Base-by-base conservation (phyloP, 768 basidiomycete species). In the Pulveroboletus sp. region DNA sequence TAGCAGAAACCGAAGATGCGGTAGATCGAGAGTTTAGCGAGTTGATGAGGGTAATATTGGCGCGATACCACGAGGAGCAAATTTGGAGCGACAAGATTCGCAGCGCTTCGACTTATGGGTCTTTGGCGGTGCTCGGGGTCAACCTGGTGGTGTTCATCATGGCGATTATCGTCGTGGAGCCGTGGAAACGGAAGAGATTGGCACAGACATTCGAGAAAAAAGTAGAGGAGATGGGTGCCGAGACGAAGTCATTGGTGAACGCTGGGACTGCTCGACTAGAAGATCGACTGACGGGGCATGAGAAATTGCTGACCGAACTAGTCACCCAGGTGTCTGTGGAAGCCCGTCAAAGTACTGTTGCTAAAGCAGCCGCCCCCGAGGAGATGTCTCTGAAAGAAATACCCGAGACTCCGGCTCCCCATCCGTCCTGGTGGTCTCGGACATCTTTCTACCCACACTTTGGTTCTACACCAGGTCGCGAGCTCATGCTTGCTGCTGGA, bases 61-160 rank as follows among this genome's bases (percentile, higher is more conserved):
- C 81, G 43, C 79, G 95, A 35, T 98, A 98, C 68, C 95, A 98
- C 71, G 95, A 97, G 70, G 96, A 99, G 66, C 96, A 99, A 67
- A 83, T 97, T 3, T 99, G 96, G 96, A 93, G 90, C 46, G 95
- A 99, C 75, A 99, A 99, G 71, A 96, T 99, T 52, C 83, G 96
- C 32, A 92, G 89, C 58, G 86, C 88, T 26, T 93, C 90, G 54
- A 97, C 96, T 5, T 97, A 97, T 65, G 94, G 93, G 3, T 87
- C 86, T 36, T 73, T 97, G 51, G 85, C 83, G 6, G 94, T 83
- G 47, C 77, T 97, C 21, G 85, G 82, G 11, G 79, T 95, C 54
- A 99, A 99, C 69, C 69, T 98, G 71, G 54, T 89, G 46, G 87
- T 99, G 42, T 99, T 99, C 66, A 69, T 98, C 49, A 70, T 87